Conservation (phyloP, 2,329 filamentous ascomycete genomes). For the Thelonectria rubi region DNA sequence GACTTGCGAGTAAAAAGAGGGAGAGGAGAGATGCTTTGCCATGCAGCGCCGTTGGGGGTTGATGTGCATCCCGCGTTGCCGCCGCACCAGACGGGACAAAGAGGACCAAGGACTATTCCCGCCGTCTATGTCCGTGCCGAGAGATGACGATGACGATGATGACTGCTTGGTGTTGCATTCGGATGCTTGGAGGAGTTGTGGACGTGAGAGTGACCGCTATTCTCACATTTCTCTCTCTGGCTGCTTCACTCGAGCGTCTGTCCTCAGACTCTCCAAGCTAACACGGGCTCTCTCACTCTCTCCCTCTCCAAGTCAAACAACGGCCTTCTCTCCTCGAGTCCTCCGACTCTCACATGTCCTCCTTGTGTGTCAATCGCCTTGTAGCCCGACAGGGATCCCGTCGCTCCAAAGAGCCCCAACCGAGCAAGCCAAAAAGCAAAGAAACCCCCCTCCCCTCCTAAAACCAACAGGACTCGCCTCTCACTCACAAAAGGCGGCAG, state of each 20-base stretch:
- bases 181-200: not conserved
- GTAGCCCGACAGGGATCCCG: conserved; percentile 17
- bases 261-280: too few relatives aligned
- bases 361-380: conserved; percentile 20
- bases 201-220: not conserved
- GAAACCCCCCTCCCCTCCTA: conserved; percentile 5
- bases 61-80: conserved; percentile 14
- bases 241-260: not conserved
- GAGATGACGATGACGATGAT: not conserved
- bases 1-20: not conserved
- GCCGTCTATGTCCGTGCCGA: not conserved
- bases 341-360: conserved; percentile 4
- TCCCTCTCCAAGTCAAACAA: too few relatives aligned
- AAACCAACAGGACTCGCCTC: conserved; percentile 15
- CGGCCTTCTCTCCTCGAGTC: too few relatives aligned
- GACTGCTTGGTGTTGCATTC: not conserved
- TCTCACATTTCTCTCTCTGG: not conserved
- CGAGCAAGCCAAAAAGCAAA: conserved; percentile 23
- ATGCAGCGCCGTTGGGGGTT: conserved; percentile 8
- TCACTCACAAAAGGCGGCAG: not conserved
- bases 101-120: not conserved
- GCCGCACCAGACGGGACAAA: not conserved
- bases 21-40: not conserved
- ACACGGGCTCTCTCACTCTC: too few relatives aligned
- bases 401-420: conserved; percentile 12